Base-by-base conservation (phyloP, 73 alveolate genomes). In the Uronychia binucleata region DNA sequence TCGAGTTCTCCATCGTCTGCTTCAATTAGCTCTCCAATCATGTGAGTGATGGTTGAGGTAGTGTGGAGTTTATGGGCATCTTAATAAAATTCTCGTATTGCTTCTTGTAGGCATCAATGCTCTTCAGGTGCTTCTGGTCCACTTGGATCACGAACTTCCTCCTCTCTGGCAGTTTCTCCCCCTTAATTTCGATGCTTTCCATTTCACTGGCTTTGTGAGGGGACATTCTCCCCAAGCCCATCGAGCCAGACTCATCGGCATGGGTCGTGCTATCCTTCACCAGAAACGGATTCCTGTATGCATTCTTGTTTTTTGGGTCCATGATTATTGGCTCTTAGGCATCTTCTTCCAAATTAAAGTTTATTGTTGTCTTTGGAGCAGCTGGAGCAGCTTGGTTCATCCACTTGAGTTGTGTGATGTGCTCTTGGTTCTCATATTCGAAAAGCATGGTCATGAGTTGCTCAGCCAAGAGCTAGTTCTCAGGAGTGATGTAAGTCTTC, bases 1-100 rank as follows among this genome's bases (percentile, higher is more conserved):
- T n/a, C n/a, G n/a, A n/a, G n/a, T n/a, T n/a, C n/a, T n/a, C n/a
- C n/a, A n/a, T n/a, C n/a, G n/a, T n/a, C n/a, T n/a, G n/a, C n/a
- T n/a, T n/a, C n/a, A n/a, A n/a, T n/a, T n/a, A n/a, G n/a, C n/a
- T n/a, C n/a, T n/a, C n/a, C n/a, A n/a, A n/a, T n/a, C n/a, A n/a
- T n/a, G n/a, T n/a, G n/a, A n/a, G n/a, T n/a, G n/a, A n/a, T n/a
- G n/a, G n/a, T n/a, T n/a, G n/a, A n/a, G 5, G 67, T 46, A 46
- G 5, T 46, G 67, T 46, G n/a, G n/a, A n/a, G n/a, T n/a, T n/a
- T n/a, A n/a, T 85, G 46, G 76, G 91, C 86, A 77, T 57, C 57
- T 85, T 85, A n/a, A 85, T 86, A 34, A 77, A 85, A 59, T 31
- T 28, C 35, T 85, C 85, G 31, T n/a, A 77, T 46, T 85, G 32